A percentile compares a stretch with the other conserved stretches of the same genome.
Conservation (phyloP, 768 basidiomycete genomes). For the Mrakia gelida region DNA sequence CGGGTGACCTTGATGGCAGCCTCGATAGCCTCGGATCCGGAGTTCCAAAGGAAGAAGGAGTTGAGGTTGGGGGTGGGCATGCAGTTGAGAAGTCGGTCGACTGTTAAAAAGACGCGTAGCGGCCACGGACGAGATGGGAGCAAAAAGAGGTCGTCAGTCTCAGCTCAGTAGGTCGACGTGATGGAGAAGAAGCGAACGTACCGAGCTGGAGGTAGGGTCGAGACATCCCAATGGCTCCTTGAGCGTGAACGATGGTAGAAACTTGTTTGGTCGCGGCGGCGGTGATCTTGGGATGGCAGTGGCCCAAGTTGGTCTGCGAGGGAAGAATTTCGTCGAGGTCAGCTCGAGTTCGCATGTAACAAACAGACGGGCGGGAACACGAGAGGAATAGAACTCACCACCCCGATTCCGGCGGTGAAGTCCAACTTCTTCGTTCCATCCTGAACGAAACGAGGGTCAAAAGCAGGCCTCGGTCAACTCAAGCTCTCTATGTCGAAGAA, state of each 20-base stretch:
- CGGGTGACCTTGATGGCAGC: constrained; percentile 84
- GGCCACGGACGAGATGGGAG: not conserved
- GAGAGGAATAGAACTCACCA: not conserved
- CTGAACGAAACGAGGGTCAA: constrained; percentile 36
- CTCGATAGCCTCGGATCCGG: constrained; percentile 89
- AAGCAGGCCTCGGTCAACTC: not conserved
- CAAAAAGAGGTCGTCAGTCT: not conserved
- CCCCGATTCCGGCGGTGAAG: constrained; percentile 48
- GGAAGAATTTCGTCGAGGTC: too few species aligned
- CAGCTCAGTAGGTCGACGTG: too few species aligned
- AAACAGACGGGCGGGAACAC: too few species aligned
- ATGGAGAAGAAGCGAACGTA: not conserved
- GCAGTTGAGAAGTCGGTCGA: constrained; percentile 73
- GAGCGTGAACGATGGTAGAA: constrained; percentile 41
- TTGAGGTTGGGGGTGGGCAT: constrained; percentile 82
- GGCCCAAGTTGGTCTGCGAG: constrained; percentile 49
- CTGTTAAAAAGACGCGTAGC: constrained; percentile 37
- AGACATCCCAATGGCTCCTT: constrained; percentile 80
- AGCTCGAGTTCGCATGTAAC: too few species aligned
- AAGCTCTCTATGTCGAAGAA: not conserved
- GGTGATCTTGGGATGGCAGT: constrained; percentile 81
- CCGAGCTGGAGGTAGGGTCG: constrained; percentile 73
- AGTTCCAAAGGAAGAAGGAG: constrained; percentile 97
- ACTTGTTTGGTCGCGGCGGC: constrained; percentile 85
- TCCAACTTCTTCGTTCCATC: constrained; percentile 74